phyloP scores from a whole-genome alignment of 179 eudicot species.

The Beta macrorhiza region DNA sequence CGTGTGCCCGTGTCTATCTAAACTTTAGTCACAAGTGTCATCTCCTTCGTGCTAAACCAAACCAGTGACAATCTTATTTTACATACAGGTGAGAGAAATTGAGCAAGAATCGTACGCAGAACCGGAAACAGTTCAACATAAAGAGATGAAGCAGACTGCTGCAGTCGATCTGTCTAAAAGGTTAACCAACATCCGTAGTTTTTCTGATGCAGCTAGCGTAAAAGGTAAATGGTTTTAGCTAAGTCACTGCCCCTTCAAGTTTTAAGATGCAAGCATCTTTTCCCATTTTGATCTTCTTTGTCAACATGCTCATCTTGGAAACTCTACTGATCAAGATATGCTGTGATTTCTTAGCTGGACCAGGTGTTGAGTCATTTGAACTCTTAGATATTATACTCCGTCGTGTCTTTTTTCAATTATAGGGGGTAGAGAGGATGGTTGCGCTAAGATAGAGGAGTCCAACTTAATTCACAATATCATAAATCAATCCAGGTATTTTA shows the following conservation, averaged over 20 bases:
- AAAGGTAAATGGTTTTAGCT: constrained; percentile 47
- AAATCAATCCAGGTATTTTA: neutral
- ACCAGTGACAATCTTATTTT: neutral
- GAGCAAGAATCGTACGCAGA: constrained; percentile 57
- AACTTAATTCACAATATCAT: neutral
- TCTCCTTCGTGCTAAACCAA: neutral
- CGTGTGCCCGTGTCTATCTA: neutral
- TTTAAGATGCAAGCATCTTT: neutral
- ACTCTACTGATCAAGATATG: neutral
- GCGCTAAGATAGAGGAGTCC: neutral
- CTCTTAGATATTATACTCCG: neutral
- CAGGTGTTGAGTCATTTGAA: neutral
- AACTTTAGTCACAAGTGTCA: neutral
- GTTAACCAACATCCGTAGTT: constrained; percentile 54
- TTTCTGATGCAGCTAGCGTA: constrained; percentile 59
- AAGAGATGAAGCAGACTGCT: constrained; percentile 73
- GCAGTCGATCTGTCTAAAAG: constrained; percentile 75
- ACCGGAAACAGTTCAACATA: constrained; percentile 54
- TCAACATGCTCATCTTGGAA: neutral
- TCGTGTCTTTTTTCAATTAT: neutral
- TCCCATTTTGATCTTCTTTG: neutral
- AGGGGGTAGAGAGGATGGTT: neutral
- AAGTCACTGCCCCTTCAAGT: neutral
- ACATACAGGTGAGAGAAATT: constrained; percentile 72
- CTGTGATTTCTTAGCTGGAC: neutral